Base-by-base conservation (phyloP, 768 basidiomycete genomes). In the Hydnomerulius pinastri region DNA sequence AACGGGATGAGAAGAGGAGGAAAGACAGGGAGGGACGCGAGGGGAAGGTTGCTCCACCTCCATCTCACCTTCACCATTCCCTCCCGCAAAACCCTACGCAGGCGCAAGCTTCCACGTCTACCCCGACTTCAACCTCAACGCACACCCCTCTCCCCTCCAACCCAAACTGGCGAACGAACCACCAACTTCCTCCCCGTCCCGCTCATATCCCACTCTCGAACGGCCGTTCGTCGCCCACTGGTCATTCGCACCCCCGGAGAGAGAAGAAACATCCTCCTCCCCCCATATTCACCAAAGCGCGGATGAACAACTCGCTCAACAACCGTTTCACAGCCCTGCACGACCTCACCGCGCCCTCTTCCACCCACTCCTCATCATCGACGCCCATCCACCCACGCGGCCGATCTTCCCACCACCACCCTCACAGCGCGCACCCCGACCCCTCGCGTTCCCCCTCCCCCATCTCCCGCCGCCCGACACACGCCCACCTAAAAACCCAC, bases 1-100 rank as follows among this genome's bases (percentile, higher is more conserved):
- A 73, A 43, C 56, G 73, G 66, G 75, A 77, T 55, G 73, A 69
- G 65, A 80, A 77, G 62, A 73, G 77, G 56, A 76, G 71, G 66
- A 71, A 71, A 53, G 70, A 71, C n/a, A n/a, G n/a, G n/a, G n/a
- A n/a, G n/a, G n/a, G n/a, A 44, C 64, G 65, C 56, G 64, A 61
- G 23, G 44, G 52, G 35, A 64, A 57, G 48, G 50, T 44, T 46
- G 23, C 57, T 27, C 59, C 54, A n/a, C 55, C 38, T 41, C 41
- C 46, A 20, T n/a, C 51, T n/a, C 54, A 41, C 23, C 27, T 53
- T 1, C 57, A 50, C 36, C 62, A 33, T 11, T 38, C n/a, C n/a
- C n/a, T n/a, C n/a, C n/a, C n/a, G n/a, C n/a, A n/a, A n/a, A n/a
- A n/a, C n/a, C n/a, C n/a, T n/a, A n/a, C n/a, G n/a, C n/a, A n/a